phyloP scores from a whole-genome alignment of 192 early-diverging fungal species.

The Coemansia sp. region DNA sequence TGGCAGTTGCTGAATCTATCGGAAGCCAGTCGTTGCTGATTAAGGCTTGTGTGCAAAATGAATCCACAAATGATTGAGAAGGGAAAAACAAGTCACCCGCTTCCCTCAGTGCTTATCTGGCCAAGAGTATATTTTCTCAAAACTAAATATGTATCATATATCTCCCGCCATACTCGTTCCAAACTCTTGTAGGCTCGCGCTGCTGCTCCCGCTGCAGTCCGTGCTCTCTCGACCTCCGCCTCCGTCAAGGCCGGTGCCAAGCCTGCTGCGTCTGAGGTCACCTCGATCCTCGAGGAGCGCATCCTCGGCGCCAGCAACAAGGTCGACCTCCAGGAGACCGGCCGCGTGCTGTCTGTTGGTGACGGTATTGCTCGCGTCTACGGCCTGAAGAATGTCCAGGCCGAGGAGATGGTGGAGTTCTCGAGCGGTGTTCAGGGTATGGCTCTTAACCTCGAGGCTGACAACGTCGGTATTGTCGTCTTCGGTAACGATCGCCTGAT shows the following conservation, averaged over 20 bases:
- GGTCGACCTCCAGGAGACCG: slow-evolving; percentile 95
- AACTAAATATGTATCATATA: too few relatives aligned
- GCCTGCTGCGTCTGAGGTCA: slow-evolving; percentile 88
- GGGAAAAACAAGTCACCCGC: not conserved
- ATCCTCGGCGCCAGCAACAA: slow-evolving; percentile 83
- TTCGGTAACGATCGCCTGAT: slow-evolving; percentile 99
- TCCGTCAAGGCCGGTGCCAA: slow-evolving; percentile 53
- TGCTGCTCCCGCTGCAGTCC: slow-evolving; percentile 43
- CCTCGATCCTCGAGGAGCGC: slow-evolving; percentile 96
- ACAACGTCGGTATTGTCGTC: slow-evolving; percentile 99
- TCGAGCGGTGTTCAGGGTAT: slow-evolving; percentile 99
- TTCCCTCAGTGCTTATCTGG: not conserved
- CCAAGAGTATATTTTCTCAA: too few relatives aligned
- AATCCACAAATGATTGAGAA: slow-evolving; percentile 1
- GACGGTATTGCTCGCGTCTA: slow-evolving; percentile 99
- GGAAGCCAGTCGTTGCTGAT: not conserved
- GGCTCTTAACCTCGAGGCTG: slow-evolving; percentile 99
- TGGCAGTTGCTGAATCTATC: not conserved
- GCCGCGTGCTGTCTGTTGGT: slow-evolving; percentile 98
- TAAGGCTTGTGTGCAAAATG: not conserved
- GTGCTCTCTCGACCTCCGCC: slow-evolving; percentile 53
- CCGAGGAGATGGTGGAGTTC: slow-evolving; percentile 99
- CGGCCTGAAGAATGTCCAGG: slow-evolving; percentile 96
- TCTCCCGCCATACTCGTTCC: too few relatives aligned
- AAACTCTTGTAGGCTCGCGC: slow-evolving; percentile 56